Percentiles rank a stretch among this genome's conserved stretches.
Conservation (phyloP, 1,284 basidiomycete genomes). For the Cutaneotrichosporon sp. region DNA sequence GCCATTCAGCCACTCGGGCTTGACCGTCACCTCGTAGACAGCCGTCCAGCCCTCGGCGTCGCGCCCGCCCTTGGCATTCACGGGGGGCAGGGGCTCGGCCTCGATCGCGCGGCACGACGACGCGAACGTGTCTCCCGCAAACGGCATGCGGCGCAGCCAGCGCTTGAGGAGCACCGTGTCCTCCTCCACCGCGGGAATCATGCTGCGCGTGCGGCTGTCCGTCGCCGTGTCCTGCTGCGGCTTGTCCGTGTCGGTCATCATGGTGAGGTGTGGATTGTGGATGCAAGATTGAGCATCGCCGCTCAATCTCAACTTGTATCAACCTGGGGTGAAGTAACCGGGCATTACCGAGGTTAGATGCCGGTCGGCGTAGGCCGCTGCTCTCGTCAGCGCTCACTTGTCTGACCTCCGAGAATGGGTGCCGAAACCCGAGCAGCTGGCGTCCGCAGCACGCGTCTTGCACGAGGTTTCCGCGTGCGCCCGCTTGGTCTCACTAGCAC, state of each 20-base stretch:
- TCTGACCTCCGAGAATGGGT: too few relatives aligned
- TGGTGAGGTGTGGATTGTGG: not conserved
- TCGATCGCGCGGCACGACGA: conserved; percentile 9
- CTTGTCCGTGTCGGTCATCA: not conserved
- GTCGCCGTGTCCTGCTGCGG: not conserved
- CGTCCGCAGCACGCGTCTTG: too few relatives aligned
- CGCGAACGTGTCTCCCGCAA: conserved; percentile 12
- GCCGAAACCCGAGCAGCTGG: too few relatives aligned
- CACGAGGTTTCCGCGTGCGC: too few relatives aligned
- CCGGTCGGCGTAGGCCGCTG: not conserved
- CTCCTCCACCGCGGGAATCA: conserved; percentile 13
- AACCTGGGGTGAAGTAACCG: not conserved
- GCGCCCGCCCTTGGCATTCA: conserved; percentile 14
- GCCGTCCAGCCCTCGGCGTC: conserved; percentile 17
- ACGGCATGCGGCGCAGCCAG: conserved; percentile 12
- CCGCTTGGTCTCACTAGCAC: too few relatives aligned
- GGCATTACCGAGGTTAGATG: not conserved
- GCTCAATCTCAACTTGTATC: too few relatives aligned
- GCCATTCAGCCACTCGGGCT: conserved; percentile 39
- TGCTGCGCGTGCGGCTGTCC: not conserved
- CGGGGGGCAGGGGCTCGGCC: conserved; percentile 13
- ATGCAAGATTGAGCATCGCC: not conserved
- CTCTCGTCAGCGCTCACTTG: too few relatives aligned
- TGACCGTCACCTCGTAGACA: conserved; percentile 12
- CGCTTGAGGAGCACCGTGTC: conserved; percentile 10